phyloP scores from a whole-genome alignment of 176 grass and related monocot genomes.

The Secale cereale region DNA sequence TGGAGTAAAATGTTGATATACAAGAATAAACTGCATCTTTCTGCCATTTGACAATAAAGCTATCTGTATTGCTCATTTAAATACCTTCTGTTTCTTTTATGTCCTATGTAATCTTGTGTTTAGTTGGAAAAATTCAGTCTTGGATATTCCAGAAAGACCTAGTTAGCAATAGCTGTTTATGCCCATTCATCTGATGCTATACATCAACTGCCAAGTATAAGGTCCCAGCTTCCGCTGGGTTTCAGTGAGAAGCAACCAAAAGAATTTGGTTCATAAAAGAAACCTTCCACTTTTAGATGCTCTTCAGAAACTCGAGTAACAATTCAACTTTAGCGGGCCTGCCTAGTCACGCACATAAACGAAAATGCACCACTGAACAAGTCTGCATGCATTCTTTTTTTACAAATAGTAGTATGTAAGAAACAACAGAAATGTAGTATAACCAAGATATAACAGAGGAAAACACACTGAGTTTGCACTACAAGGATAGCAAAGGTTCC shows the following conservation, averaged over 20 bases:
- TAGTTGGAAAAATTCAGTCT: neutral
- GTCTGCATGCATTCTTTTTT: neutral
- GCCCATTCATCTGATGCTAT: neutral
- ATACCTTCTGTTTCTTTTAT: neutral
- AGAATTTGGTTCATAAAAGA: neutral
- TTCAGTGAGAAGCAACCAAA: neutral
- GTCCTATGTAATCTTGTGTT: neutral
- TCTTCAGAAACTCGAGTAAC: neutral
- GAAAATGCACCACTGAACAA: neutral
- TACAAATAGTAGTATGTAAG: neutral
- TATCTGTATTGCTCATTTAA: neutral
- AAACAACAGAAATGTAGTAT: neutral
- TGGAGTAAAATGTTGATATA: neutral
- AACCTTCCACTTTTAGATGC: neutral
- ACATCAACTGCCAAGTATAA: neutral
- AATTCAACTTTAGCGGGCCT: neutral
- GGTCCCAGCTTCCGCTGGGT: neutral
- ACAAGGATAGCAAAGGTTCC: neutral
- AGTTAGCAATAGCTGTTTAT: neutral
- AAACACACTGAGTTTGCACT: neutral
- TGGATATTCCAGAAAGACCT: neutral
- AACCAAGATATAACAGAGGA: neutral
- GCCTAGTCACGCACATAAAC: neutral
- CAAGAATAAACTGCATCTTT: conserved; percentile 31
- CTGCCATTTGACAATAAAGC: conserved; percentile 14